These are phyloP conservation scores for Collybia sp. DNA, from an alignment of 768 basidiomycete genomes.

Conservation along the genomic window DNA sequence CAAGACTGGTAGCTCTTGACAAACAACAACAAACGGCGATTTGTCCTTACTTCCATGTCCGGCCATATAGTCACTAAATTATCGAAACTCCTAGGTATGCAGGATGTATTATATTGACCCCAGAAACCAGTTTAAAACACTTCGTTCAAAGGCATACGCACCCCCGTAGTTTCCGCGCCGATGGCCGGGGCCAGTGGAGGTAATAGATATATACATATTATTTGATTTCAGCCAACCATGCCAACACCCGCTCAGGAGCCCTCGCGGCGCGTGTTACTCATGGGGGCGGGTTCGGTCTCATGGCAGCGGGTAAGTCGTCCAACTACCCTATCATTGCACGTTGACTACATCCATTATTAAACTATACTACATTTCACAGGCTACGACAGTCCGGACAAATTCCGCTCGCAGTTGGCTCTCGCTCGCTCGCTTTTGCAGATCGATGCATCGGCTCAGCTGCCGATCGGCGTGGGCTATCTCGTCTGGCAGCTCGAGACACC, in stretches of 20 bases:
- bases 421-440: conserved; percentile 42
- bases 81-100: conserved; percentile 48
- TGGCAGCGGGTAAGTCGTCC: conserved; percentile 48
- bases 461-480: conserved; percentile 74
- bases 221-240: background rate
- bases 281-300: conserved; percentile 75
- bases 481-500: conserved; percentile 64
- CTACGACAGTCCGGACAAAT: conserved; percentile 36
- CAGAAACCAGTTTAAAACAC: background rate
- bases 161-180: conserved; percentile 59
- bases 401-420: conserved; percentile 46
- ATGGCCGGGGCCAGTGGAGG: conserved; percentile 75
- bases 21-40: conserved; percentile 17
- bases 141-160: conserved; percentile 37
- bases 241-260: conserved; percentile 23
- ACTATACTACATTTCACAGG: conserved; percentile 27
- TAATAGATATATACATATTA: conserved; percentile 13
- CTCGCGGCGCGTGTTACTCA: conserved; percentile 58
- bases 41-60: conserved; percentile 10
- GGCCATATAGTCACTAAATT: conserved; percentile 40
- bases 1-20: conserved; percentile 9
- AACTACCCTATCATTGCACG: conserved; percentile 1
- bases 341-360: no score
- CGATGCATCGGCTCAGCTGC: conserved; percentile 31
- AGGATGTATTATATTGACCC: background rate